These are phyloP conservation scores for Exobasidium rhododendri DNA, from an alignment of 1,284 basidiomycete genomes.

Conservation along the genomic window DNA sequence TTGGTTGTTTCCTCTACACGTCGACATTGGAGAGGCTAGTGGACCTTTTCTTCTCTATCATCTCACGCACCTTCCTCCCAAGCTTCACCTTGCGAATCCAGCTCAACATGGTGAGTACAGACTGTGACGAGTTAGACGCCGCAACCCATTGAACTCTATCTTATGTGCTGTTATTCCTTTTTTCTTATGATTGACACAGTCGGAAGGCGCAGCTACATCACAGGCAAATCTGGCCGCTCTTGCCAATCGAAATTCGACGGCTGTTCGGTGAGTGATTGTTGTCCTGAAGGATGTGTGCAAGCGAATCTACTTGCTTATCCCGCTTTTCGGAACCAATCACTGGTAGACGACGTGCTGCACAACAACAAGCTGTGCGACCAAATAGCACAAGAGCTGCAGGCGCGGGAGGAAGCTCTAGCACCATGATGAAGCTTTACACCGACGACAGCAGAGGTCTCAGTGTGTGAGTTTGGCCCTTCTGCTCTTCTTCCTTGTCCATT, in stretches of 20 bases:
- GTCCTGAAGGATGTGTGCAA: neutral
- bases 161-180: no score
- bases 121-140: no score
- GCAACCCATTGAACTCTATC: no score
- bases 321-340: neutral
- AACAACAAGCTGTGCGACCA: conserved; percentile 68
- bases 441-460: conserved; percentile 87
- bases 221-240: conserved; percentile 41
- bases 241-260: conserved; percentile 33
- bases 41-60: no score
- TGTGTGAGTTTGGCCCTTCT: conserved; percentile 67
- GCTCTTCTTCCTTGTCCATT: neutral
- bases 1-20: no score
- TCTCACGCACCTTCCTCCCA: no score
- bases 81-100: no score
- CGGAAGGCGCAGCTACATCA: conserved; percentile 13
- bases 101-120: no score
- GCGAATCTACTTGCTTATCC: neutral
- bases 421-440: conserved; percentile 97
- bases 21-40: no score
- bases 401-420: conserved; percentile 91
- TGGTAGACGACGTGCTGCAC: conserved; percentile 62
- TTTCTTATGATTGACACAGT: neutral
- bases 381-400: conserved; percentile 88
- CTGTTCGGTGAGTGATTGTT: conserved; percentile 26